A percentile compares a stretch with the other conserved stretches of the same genome.
These are phyloP conservation scores for Mycothermus thermophilus DNA, from an alignment of 495 filamentous ascomycete genomes.

Conservation along the genomic window DNA sequence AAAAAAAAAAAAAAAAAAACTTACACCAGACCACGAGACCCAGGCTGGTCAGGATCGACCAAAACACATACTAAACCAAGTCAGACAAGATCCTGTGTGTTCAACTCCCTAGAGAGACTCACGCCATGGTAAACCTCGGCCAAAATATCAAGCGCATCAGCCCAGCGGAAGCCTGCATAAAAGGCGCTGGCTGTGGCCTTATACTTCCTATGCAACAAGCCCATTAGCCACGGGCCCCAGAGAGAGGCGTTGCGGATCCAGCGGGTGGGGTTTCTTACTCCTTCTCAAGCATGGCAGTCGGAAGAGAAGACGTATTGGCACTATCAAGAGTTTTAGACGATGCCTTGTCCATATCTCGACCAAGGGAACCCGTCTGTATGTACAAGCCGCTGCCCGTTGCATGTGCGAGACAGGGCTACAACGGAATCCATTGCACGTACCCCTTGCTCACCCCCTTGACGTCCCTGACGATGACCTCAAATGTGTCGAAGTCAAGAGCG, in stretches of 20 bases:
- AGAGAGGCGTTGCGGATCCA: background rate
- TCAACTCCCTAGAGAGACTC: constrained; percentile 18
- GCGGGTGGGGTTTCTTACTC: no score
- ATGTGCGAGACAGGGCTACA: constrained; percentile 34
- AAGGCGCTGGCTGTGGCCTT: constrained; percentile 59
- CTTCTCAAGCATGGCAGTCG: constrained; percentile 74
- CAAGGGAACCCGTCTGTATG: no score
- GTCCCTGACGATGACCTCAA: constrained; percentile 84
- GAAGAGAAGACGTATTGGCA: constrained; percentile 44
- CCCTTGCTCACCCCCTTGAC: constrained; percentile 86
- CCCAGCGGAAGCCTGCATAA: constrained; percentile 56
- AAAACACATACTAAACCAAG: constrained; percentile 68
- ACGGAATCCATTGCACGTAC: constrained; percentile 98
- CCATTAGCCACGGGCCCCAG: no score
- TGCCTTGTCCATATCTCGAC: constrained; percentile 36
- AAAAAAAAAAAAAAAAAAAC: no score
- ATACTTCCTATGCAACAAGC: constrained; percentile 51
- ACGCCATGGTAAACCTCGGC: constrained; percentile 92
- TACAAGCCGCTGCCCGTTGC: constrained; percentile 11
- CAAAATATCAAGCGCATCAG: constrained; percentile 60
- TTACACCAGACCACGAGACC: constrained; percentile 88
- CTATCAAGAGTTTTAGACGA: constrained; percentile 25
- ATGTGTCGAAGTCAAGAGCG: constrained; percentile 79
- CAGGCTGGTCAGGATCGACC: constrained; percentile 83
- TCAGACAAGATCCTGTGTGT: background rate